Percentiles rank a stretch among this genome's conserved stretches.
Conservation (phyloP, 1,139 yeast genomes). For the Yamadazyma pseudoaaseri region DNA sequence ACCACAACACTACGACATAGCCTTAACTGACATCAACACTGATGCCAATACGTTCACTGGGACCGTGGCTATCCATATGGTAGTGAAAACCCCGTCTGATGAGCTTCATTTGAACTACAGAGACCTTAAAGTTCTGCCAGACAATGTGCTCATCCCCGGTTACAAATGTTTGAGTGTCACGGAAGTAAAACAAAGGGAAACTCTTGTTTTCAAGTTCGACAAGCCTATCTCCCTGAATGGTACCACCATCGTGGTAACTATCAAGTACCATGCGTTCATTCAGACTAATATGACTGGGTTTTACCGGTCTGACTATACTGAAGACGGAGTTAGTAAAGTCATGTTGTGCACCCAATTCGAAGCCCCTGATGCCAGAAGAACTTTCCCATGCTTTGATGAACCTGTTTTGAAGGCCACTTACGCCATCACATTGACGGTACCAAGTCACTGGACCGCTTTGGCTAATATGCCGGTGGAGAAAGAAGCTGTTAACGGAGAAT, state of each 20-base stretch:
- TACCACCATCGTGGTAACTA: conserved; percentile 23
- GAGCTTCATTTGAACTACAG: conserved; percentile 45
- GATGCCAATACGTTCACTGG: conserved; percentile 38
- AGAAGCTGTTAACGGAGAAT: conserved; percentile 11
- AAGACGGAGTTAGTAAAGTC: conserved; percentile 58
- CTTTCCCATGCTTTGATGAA: conserved; percentile 82
- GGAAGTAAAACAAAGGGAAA: conserved; percentile 25
- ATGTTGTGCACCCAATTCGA: conserved; percentile 84
- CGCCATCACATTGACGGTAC: conserved; percentile 58
- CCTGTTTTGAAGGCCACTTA: conserved; percentile 76
- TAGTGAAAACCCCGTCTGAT: conserved; percentile 28
- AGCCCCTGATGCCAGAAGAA: conserved; percentile 82
- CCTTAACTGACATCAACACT: conserved; percentile 36
- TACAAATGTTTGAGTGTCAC: conserved; percentile 16
- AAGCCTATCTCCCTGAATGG: conserved; percentile 11
- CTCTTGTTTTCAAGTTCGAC: conserved; percentile 25
- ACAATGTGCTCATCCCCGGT: conserved; percentile 13
- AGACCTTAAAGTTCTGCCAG: conserved; percentile 25
- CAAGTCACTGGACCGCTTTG: conserved; percentile 58
- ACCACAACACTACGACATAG: conserved; percentile 46
- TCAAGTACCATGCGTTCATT: conserved; percentile 46
- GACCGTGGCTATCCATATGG: conserved; percentile 36
- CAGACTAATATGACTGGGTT: conserved; percentile 73
- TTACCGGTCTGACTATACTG: conserved; percentile 71
- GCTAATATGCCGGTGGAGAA: conserved; percentile 66